phyloP scores from a whole-genome alignment of 2,329 filamentous ascomycete genomes.

The Hymenoscyphus salicellus region DNA sequence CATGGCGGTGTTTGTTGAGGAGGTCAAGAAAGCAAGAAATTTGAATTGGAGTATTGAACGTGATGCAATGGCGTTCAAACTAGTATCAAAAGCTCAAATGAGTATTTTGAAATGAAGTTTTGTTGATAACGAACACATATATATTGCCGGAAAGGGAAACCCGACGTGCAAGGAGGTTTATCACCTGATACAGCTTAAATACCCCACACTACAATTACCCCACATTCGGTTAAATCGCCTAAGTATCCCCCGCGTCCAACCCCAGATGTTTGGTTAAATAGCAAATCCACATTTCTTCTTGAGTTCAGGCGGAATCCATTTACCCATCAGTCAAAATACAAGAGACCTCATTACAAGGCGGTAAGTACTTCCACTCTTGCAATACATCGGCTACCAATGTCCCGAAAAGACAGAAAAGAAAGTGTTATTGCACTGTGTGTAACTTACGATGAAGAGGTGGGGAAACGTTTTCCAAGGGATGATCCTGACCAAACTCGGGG shows the following conservation, averaged over 20 bases:
- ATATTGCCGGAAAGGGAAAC: no score
- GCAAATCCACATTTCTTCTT: background rate
- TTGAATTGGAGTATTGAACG: no score
- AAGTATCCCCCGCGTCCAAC: background rate
- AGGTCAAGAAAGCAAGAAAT: background rate
- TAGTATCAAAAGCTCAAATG: no score
- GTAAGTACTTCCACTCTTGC: background rate
- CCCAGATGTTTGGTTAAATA: background rate
- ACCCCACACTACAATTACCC: constrained; percentile 9
- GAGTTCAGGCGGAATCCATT: constrained; percentile 7
- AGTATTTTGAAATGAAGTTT: no score
- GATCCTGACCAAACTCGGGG: background rate
- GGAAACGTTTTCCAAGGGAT: background rate
- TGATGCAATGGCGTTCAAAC: no score
- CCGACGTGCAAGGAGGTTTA: background rate
- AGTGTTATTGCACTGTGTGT: background rate
- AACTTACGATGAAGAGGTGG: background rate
- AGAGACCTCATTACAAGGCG: no score
- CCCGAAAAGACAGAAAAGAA: background rate
- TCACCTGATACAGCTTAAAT: background rate
- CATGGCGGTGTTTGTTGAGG: background rate
- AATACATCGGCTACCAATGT: background rate
- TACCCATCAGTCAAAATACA: constrained; percentile 17
- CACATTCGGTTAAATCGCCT: constrained; percentile 7
- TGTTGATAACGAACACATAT: no score